A percentile compares a stretch with the other conserved stretches of the same genome.
Evolutionary conservation across 2,329 filamentous ascomycete genomes (phyloP).

Genomic region (Ceratocystis cubensis): DNA sequence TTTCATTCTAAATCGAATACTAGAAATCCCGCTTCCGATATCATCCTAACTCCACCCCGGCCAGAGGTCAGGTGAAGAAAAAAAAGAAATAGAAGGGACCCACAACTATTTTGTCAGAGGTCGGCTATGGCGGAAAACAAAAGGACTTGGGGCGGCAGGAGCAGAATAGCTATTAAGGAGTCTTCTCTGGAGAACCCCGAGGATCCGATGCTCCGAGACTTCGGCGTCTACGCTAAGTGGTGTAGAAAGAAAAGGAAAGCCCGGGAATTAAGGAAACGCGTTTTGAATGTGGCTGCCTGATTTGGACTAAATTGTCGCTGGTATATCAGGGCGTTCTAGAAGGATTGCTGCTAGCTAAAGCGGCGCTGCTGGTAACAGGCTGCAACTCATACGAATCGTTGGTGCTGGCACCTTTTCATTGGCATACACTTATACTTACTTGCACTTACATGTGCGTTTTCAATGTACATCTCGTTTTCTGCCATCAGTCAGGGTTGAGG

Average conservation of each 20-base stretch:
- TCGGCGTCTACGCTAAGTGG: neutral
- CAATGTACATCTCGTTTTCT: neutral
- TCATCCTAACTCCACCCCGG: conserved; percentile 11
- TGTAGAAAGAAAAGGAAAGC: neutral
- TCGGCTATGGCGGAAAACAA: neutral
- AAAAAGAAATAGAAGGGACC: neutral
- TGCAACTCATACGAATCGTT: neutral
- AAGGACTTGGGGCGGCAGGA: neutral
- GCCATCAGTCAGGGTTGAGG: neutral
- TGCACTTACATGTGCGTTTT: neutral
- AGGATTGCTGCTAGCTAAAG: neutral
- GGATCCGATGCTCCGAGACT: conserved; percentile 5
- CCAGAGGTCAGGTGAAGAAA: neutral
- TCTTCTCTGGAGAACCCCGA: neutral
- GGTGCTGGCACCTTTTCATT: neutral
- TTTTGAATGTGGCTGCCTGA: neutral
- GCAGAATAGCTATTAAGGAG: neutral
- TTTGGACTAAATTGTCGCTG: neutral
- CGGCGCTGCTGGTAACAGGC: too few species aligned
- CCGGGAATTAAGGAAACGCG: neutral
- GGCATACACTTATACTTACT: neutral
- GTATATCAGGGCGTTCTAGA: neutral
- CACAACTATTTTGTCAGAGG: neutral
- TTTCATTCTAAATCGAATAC: neutral
- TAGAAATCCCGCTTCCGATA: conserved; percentile 11